Conservation (phyloP, 441 rosid species). For the Pelargonium australe region DNA sequence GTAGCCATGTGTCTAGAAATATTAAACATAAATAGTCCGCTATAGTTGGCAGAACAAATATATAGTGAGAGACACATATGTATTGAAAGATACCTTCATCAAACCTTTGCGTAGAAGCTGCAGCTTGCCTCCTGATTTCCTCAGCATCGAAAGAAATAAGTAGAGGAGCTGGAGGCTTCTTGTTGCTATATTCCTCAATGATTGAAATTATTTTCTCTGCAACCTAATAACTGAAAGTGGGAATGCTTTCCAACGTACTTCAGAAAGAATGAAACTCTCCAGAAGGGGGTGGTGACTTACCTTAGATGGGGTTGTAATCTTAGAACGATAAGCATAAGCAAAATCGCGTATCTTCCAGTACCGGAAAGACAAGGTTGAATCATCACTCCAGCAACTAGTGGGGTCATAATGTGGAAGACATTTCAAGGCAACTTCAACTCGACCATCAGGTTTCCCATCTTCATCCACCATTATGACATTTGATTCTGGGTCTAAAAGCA, state of each 20-base stretch:
- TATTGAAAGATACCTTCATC: conserved; percentile 50
- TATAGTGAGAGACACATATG: neutral
- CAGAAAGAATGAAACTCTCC: neutral
- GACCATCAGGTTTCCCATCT: conserved; percentile 55
- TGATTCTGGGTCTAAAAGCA: conserved; percentile 49
- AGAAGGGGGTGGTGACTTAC: conserved; percentile 34
- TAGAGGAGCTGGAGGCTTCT: conserved; percentile 56
- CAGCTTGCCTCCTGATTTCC: conserved; percentile 70
- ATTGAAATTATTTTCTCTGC: conserved; percentile 50
- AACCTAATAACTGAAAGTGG: conserved; percentile 40
- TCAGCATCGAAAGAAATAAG: conserved; percentile 55
- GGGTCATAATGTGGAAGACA: conserved; percentile 66
- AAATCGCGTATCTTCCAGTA: conserved; percentile 91
- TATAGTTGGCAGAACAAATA: too few species aligned
- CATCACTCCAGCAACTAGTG: conserved; percentile 35
- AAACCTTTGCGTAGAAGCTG: conserved; percentile 70
- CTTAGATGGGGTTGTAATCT: conserved; percentile 58
- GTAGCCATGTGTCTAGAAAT: neutral
- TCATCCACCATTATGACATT: conserved; percentile 45
- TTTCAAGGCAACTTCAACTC: conserved; percentile 55
- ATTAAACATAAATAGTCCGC: too few species aligned
- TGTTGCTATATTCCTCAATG: conserved; percentile 46
- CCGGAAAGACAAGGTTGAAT: conserved; percentile 39
- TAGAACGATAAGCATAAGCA: conserved; percentile 69
- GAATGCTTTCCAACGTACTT: conserved; percentile 4